Conservation (phyloP, 805 yeast species). For the Pichia occidentalis region DNA sequence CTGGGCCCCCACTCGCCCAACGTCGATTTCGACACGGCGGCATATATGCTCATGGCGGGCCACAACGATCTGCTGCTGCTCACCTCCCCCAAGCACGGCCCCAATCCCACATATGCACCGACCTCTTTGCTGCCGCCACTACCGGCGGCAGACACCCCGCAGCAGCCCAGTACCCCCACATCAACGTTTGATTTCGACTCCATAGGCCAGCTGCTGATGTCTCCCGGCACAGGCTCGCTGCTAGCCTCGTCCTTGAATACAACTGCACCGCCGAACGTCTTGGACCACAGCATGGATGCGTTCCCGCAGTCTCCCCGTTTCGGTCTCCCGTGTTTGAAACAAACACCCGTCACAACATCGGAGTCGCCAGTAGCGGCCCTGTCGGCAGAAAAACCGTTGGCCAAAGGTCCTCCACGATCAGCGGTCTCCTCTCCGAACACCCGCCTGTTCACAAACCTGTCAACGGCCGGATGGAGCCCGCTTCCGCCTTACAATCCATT, state of each 20-base stretch:
- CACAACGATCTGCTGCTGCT: constrained; percentile 7
- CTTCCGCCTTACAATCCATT: too few relatives aligned
- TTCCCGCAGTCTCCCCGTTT: too few relatives aligned
- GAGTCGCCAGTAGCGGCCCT: too few relatives aligned
- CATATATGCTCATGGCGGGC: constrained; percentile 29
- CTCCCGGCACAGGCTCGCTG: constrained; percentile 3
- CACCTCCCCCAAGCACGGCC: constrained; percentile 1
- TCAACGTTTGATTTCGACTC: constrained; percentile 8
- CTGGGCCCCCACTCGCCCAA: constrained; percentile 19
- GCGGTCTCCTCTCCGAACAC: too few relatives aligned
- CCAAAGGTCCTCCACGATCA: too few relatives aligned
- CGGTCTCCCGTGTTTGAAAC: too few relatives aligned
- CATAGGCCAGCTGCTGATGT: constrained; percentile 11
- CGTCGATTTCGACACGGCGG: constrained; percentile 34
- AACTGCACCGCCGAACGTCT: neutral
- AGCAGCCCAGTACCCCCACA: neutral
- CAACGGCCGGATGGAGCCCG: neutral
- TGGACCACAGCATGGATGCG: too few relatives aligned
- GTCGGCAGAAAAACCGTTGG: too few relatives aligned
- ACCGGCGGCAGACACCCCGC: too few relatives aligned
- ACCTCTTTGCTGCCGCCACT: neutral
- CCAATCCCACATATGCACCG: neutral
- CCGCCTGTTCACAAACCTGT: neutral
- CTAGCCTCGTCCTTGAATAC: neutral
- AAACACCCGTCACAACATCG: too few relatives aligned